Evolutionary conservation across 106 monocot genomes (phyloP).

Genomic region (Narthecium ossifragum): DNA sequence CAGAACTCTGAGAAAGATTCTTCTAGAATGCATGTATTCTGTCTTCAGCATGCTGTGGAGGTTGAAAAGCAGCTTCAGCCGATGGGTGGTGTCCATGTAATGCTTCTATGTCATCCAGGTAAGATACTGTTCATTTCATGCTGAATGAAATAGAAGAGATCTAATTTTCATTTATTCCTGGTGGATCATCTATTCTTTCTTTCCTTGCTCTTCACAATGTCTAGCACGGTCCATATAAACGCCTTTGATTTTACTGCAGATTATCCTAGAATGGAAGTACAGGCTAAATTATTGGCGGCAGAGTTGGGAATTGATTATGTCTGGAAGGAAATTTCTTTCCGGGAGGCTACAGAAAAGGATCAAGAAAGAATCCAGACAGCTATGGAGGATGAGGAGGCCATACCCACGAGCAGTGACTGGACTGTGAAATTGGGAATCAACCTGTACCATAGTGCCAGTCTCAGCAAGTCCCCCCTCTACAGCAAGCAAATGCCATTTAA

Average conservation of each 20-base stretch:
- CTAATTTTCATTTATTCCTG: background rate
- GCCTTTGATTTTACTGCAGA: conserved; percentile 42
- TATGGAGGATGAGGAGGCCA: conserved; percentile 62
- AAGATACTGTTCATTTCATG: no score
- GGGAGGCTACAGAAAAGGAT: conserved; percentile 40
- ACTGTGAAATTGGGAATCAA: conserved; percentile 80
- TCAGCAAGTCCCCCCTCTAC: conserved; percentile 82
- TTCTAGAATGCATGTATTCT: conserved; percentile 83
- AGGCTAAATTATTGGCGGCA: conserved; percentile 55
- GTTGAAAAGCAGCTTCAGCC: conserved; percentile 49
- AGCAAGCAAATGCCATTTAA: conserved; percentile 88
- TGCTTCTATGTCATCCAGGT: conserved; percentile 86
- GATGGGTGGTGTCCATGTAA: conserved; percentile 59
- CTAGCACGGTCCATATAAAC: background rate
- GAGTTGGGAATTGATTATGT: conserved; percentile 42
- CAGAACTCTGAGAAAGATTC: conserved; percentile 62
- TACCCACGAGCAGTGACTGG: conserved; percentile 73
- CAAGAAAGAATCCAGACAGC: conserved; percentile 42
- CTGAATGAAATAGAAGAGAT: no score
- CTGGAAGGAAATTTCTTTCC: conserved; percentile 62
- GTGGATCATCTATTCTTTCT: background rate
- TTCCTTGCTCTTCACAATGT: background rate
- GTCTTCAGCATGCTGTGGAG: conserved; percentile 81
- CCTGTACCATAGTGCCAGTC: conserved; percentile 70
- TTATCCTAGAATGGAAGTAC: conserved; percentile 62